Conservation (phyloP, 352 stramenopile genomes). For the Aphanomyces invadans region DNA sequence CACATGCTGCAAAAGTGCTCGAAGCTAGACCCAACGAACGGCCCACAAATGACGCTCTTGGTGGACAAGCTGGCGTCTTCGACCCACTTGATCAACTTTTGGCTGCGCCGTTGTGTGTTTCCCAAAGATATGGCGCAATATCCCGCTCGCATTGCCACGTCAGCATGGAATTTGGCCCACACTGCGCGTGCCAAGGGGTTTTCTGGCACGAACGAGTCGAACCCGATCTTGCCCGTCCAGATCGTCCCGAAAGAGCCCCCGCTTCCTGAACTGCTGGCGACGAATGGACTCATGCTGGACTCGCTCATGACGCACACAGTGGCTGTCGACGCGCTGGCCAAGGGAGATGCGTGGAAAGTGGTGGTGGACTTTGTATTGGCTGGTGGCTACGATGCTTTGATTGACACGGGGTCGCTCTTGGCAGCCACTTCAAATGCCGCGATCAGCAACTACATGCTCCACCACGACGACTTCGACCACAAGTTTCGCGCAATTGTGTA, state of each 20-base stretch:
- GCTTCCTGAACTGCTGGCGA: conserved; percentile 44
- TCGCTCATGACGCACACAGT: conserved; percentile 34
- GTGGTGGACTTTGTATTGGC: conserved; percentile 38
- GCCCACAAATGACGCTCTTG: conserved; percentile 49
- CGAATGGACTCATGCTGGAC: conserved; percentile 85
- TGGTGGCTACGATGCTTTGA: conserved; percentile 50
- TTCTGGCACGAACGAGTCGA: conserved; percentile 87
- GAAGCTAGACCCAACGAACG: conserved; percentile 73
- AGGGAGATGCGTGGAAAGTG: conserved; percentile 32
- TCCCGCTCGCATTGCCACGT: conserved; percentile 55
- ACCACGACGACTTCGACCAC: not conserved
- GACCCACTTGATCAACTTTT: conserved; percentile 81
- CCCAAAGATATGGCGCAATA: conserved; percentile 75
- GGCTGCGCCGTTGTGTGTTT: conserved; percentile 75
- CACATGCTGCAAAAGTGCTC: conserved; percentile 43
- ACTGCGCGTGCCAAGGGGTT: conserved; percentile 65
- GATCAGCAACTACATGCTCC: conserved; percentile 44
- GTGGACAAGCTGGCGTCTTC: conserved; percentile 45
- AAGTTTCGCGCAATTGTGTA: conserved; percentile 36
- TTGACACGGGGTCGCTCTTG: conserved; percentile 80
- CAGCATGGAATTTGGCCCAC: conserved; percentile 72
- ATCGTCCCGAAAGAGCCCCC: conserved; percentile 54
- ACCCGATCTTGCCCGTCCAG: conserved; percentile 60
- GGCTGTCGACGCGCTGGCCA: not conserved
- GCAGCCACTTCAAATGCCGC: conserved; percentile 49